Evolutionary conservation across 768 basidiomycete genomes (phyloP).

Genomic region (Lactifluus volemus): DNA sequence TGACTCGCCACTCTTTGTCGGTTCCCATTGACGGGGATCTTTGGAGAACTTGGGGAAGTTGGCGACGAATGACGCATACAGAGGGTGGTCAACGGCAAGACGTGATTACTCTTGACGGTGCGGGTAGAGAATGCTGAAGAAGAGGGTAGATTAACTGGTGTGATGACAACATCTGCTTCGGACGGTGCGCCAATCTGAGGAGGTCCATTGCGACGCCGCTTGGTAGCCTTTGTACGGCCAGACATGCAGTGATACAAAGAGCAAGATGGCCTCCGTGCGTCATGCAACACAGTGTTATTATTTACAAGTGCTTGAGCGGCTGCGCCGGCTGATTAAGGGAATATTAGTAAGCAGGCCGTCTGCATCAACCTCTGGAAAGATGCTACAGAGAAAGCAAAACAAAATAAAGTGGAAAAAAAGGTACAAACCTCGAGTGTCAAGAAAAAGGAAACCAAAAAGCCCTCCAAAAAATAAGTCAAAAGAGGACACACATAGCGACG

Average conservation of each 20-base stretch:
- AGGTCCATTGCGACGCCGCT: slow-evolving; percentile 24
- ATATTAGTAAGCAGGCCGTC: too few species aligned
- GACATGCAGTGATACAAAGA: background rate
- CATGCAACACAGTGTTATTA: too few species aligned
- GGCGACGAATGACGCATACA: slow-evolving; percentile 46
- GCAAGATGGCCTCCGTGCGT: too few species aligned
- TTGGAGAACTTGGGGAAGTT: slow-evolving; percentile 35
- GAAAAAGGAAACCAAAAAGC: too few species aligned
- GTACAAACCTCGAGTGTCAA: too few species aligned
- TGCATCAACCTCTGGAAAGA: too few species aligned
- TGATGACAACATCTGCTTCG: slow-evolving; percentile 34
- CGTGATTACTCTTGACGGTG: slow-evolving; percentile 23
- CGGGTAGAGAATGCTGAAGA: slow-evolving; percentile 41
- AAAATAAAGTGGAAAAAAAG: too few species aligned
- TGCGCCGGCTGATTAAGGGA: too few species aligned
- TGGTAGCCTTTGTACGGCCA: slow-evolving; percentile 17
- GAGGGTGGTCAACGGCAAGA: slow-evolving; percentile 40
- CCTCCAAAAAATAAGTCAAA: too few species aligned
- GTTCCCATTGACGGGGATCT: slow-evolving; percentile 33
- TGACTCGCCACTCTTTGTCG: slow-evolving; percentile 15
- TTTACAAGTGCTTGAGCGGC: too few species aligned
- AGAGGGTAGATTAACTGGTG: slow-evolving; percentile 35
- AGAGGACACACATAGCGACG: too few species aligned
- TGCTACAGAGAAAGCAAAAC: too few species aligned
- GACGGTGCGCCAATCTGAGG: slow-evolving; percentile 36